These are phyloP conservation scores for Hypoxylon lenormandii DNA, from an alignment of 495 filamentous ascomycete genomes.

Conservation along the genomic window DNA sequence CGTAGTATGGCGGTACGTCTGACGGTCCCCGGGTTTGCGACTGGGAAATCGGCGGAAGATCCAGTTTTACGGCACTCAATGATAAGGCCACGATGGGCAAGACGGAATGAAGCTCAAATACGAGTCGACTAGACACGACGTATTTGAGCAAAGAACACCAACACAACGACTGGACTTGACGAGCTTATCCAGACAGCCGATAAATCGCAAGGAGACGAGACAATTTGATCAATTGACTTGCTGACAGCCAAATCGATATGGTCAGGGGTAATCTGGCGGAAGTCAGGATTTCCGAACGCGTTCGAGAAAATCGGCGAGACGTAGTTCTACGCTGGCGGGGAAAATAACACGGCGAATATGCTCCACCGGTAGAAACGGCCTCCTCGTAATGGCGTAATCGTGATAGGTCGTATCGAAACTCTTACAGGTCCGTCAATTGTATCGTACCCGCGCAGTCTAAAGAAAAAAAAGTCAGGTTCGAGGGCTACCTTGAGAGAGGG, in stretches of 20 bases:
- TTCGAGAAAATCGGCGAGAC: slow-evolving; percentile 29
- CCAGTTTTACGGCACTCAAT: slow-evolving; percentile 91
- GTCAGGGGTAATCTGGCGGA: slow-evolving; percentile 12
- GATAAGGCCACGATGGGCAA: slow-evolving; percentile 51
- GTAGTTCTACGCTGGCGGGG: slow-evolving; percentile 33
- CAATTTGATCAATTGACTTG: slow-evolving; percentile 34
- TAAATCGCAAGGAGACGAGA: slow-evolving; percentile 6
- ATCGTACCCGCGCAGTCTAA: slow-evolving; percentile 19
- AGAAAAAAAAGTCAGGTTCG: slow-evolving; percentile 31
- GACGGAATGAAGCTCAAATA: slow-evolving; percentile 36
- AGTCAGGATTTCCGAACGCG: slow-evolving; percentile 29
- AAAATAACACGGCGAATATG: slow-evolving; percentile 31
- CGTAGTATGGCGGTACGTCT: slow-evolving; percentile 79
- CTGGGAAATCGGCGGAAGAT: slow-evolving; percentile 93
- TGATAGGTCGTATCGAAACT: slow-evolving; percentile 41
- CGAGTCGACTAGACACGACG: slow-evolving; percentile 36
- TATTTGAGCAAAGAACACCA: slow-evolving; percentile 34
- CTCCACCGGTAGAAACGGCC: slow-evolving; percentile 27
- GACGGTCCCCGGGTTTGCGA: slow-evolving; percentile 87
- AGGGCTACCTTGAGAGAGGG: slow-evolving; percentile 14
- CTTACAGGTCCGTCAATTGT: slow-evolving; percentile 41
- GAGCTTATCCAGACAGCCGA: slow-evolving; percentile 10
- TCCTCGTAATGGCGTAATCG: slow-evolving; percentile 45
- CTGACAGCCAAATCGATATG: slow-evolving; percentile 24
- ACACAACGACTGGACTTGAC: slow-evolving; percentile 33